Evolutionary conservation across 352 stramenopile species (phyloP), one percentile per base, ranked within the genome.

Genomic region (Pythium rishiriense): DNA sequence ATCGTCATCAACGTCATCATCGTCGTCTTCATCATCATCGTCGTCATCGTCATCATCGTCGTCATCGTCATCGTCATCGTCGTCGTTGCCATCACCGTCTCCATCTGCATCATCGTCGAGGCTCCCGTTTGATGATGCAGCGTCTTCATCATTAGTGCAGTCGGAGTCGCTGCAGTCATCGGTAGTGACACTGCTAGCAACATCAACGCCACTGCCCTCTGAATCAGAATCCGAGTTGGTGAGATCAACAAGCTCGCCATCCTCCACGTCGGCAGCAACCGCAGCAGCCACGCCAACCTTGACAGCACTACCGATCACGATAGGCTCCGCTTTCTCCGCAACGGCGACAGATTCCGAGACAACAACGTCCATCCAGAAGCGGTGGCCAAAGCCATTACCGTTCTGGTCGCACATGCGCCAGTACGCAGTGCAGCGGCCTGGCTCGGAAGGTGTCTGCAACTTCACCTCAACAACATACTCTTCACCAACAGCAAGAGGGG

Each of bases 311-410:
- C 39, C 25, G 17, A 12, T 29, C 7, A 43, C 39, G 8, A 39
- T 11, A 25, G 48, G 33, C 24, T 35, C 58, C 1, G 14, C 49
- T 10, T 76, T 74, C 28, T 81, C 64, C 1, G 50, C 66, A 22
- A 65, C 72, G 25, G 79, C 70, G 48, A 69, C 73, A 41, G 75
- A 62, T 28, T 81, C 58, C 7, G 61, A 66, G 15, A 86, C 75
- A 0, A 67, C 58, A 12, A 87, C 67, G 52, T 87, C 78, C 9
- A 80, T 65, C 78, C 78, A 87, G 42, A 87, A 72, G 29, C 74
- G 74, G 43, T 85, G 76, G 11, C 78, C 78, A 52, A 87, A 87
- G 22, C 62, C 65, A 14, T 64, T 66, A 9, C 68, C 72, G 15
- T 59, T 55, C 8, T 62, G 55, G n/a, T 67, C 67, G 35, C 57